These are phyloP conservation scores for Rugonectria rugulosa DNA, from an alignment of 2,329 filamentous ascomycete genomes.

Conservation along the genomic window DNA sequence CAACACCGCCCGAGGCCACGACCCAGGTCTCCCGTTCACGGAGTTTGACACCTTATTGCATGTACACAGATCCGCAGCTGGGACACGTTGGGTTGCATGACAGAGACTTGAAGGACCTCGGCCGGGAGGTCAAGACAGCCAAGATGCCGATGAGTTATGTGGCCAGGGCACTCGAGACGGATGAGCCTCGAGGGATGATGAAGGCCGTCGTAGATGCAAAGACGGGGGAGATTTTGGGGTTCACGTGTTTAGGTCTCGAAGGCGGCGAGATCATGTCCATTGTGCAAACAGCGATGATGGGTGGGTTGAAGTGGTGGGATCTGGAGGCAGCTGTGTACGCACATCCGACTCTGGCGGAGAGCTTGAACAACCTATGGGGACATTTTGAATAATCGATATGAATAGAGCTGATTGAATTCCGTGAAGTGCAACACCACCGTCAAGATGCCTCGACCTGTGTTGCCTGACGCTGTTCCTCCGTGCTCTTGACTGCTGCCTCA, in stretches of 20 bases:
- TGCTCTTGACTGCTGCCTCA: background rate
- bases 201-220: slow-evolving; percentile 59
- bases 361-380: slow-evolving; percentile 59
- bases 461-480: slow-evolving; percentile 9
- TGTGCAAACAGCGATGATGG: slow-evolving; percentile 62
- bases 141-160: slow-evolving; percentile 61
- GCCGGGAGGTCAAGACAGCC: slow-evolving; percentile 50
- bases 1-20: slow-evolving; percentile 37
- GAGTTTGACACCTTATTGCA: slow-evolving; percentile 54
- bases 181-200: slow-evolving; percentile 59
- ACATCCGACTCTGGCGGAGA: slow-evolving; percentile 59
- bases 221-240: slow-evolving; percentile 58
- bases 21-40: slow-evolving; percentile 38
- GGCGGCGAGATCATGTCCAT: slow-evolving; percentile 62
- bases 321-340: slow-evolving; percentile 57
- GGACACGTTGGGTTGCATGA: slow-evolving; percentile 59
- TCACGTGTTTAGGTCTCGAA: slow-evolving; percentile 59
- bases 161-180: slow-evolving; percentile 58
- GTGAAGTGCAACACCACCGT: slow-evolving; percentile 3
- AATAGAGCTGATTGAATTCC: background rate
- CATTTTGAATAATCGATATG: slow-evolving; percentile 51
- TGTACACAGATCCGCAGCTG: slow-evolving; percentile 63
- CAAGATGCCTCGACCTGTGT: slow-evolving; percentile 25
- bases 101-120: slow-evolving; percentile 42
- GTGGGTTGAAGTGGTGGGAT: slow-evolving; percentile 52